Evolutionary conservation across 2,329 filamentous ascomycete species (phyloP).

Genomic region (Colletotrichum karsti): DNA sequence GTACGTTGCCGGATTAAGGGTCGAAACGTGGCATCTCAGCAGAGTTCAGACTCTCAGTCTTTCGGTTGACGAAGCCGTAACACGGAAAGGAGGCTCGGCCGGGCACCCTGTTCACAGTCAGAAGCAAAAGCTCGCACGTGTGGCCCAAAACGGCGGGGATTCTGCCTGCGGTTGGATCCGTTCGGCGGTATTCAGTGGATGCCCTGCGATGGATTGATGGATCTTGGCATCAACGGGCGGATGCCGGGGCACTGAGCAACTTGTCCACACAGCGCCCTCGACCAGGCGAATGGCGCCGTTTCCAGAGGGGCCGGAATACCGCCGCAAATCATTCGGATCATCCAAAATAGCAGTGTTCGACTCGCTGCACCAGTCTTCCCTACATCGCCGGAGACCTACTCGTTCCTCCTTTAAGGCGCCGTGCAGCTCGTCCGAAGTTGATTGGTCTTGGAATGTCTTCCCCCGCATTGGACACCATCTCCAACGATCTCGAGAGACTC

Average conservation of each 20-base stretch:
- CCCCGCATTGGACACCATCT: conserved; percentile 19
- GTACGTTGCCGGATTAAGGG: background rate
- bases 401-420: background rate
- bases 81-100: conserved; percentile 4
- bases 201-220: conserved; percentile 5
- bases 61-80: background rate
- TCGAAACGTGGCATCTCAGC: conserved; percentile 13
- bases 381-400: background rate
- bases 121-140: conserved; percentile 8
- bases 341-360: conserved; percentile 17
- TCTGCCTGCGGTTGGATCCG: conserved; percentile 23
- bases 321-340: conserved; percentile 9
- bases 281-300: conserved; percentile 18
- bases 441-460: conserved; percentile 14
- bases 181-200: conserved; percentile 8
- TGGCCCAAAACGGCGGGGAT: conserved; percentile 20
- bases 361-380: background rate
- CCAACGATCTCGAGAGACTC: background rate
- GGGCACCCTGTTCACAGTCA: background rate
- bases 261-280: background rate
- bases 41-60: background rate
- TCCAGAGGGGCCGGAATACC: conserved; percentile 26
- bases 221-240: conserved; percentile 20
- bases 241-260: conserved; percentile 11
- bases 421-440: conserved; percentile 16